Base-by-base conservation (phyloP, 129 eudicot species). In the Apium graveolens region DNA sequence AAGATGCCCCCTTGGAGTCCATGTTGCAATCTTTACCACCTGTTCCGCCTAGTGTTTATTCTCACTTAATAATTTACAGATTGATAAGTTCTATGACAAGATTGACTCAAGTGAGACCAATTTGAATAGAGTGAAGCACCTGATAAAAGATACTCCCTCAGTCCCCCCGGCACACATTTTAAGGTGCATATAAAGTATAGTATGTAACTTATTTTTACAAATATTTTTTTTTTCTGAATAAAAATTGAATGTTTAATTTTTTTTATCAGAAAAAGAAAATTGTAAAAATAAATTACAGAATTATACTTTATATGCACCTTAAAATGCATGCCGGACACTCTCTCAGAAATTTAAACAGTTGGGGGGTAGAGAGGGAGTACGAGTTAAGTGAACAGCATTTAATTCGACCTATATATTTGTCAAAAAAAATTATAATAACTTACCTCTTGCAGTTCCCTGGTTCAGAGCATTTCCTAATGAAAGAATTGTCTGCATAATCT, bases 391-490 rank as follows among this genome's bases (percentile, higher is more conserved):
- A 24, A 14, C 66, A 57, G 12, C 11, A 20, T 60, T 32, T n/a
- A 9, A 51, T 20, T 51, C 6, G 26, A 26, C 34, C 68, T 26
- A 26, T 60, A 26, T 34, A 60, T n/a, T 60, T 60, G 26, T 8
- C 32, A 60, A 66, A 31, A 66, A 66, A 13, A 27, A 13, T 31
- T 29, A 9, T 32, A 32, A 7, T 66, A 77, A 86, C 96, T 81
- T 63, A 94, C 98, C 98, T 80, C 98, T 86, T 48, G 97, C 97
- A 44, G 98, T 94, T 80, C 98, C 96, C 85, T 94, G 98, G 87
- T 94, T 94, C 88, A 94, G 80, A 42, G 98, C 98, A 90, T 94
- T 94, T 72, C 98, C 98, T 69, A 94, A 76, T 65, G 93, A 90
- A 80, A 94, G 98, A 81, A 94, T 87, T 81, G 98, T 94, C 84